phyloP scores from a whole-genome alignment of 257 asterid genomes.

The Thymus mandschuricus region DNA sequence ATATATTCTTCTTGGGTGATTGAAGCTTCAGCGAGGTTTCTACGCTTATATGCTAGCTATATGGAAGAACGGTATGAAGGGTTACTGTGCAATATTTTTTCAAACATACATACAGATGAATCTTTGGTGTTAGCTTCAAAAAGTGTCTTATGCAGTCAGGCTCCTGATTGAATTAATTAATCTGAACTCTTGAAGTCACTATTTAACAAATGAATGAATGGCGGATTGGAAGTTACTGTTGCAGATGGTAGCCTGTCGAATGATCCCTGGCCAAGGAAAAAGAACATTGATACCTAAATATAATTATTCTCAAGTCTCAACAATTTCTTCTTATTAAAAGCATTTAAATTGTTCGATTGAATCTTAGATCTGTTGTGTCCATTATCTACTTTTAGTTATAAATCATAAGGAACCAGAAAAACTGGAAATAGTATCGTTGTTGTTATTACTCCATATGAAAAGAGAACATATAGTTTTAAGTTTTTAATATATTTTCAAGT shows the following conservation, averaged over 20 bases:
- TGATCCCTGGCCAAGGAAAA: slow-evolving; percentile 18
- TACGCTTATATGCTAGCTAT: slow-evolving; percentile 57
- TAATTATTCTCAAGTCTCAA: not conserved
- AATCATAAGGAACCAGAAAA: too few relatives aligned
- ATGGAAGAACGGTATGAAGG: slow-evolving; percentile 66
- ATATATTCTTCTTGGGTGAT: slow-evolving; percentile 73
- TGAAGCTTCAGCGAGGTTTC: slow-evolving; percentile 70
- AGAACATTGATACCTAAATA: not conserved
- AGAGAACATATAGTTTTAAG: too few relatives aligned
- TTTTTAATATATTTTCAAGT: not conserved
- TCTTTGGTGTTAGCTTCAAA: slow-evolving; percentile 17
- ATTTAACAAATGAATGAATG: slow-evolving; percentile 5
- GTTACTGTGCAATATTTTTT: slow-evolving; percentile 17
- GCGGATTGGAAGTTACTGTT: not conserved
- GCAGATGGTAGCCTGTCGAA: slow-evolving; percentile 9
- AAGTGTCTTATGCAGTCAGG: slow-evolving; percentile 12
- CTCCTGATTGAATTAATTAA: slow-evolving; percentile 12
- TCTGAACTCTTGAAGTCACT: not conserved
- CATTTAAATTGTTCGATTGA: not conserved
- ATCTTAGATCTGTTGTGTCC: slow-evolving; percentile 3
- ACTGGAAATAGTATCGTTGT: too few relatives aligned
- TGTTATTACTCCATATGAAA: too few relatives aligned
- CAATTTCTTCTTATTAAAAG: not conserved
- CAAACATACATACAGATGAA: slow-evolving; percentile 18
- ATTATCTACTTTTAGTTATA: not conserved